A percentile compares a stretch with the other conserved stretches of the same genome.
Evolutionary conservation across 169 alveolate species (phyloP).

Genomic region (Ichthyophthirius multifiliis): DNA sequence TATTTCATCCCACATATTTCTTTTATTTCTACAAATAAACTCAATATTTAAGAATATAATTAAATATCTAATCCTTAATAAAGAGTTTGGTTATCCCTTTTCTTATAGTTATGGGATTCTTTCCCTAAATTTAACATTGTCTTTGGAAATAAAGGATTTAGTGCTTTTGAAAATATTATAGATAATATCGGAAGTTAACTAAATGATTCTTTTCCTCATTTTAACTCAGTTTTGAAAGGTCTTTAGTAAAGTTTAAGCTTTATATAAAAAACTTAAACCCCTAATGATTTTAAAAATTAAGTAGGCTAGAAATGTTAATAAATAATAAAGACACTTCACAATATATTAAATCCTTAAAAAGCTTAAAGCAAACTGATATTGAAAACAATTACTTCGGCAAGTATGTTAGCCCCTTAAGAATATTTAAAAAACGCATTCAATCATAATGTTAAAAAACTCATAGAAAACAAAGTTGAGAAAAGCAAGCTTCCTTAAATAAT

Average conservation of each 20-base stretch:
- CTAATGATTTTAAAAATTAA: too few relatives aligned
- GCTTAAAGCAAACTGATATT: not conserved
- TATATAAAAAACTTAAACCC: too few relatives aligned
- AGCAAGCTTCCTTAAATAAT: not conserved
- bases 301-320: not conserved
- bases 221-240: not conserved
- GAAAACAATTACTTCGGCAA: not conserved
- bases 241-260: not conserved
- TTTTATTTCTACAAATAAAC: not conserved
- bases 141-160: not conserved
- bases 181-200: not conserved
- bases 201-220: not conserved
- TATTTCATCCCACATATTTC: conserved; percentile 10
- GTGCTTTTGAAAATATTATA: not conserved
- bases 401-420: not conserved
- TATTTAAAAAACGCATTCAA: not conserved
- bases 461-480: not conserved
- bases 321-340: not conserved
- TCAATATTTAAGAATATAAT: not conserved
- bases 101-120: conserved; percentile 4
- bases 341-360: not conserved
- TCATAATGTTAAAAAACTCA: conserved; percentile 1
- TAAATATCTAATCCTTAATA: not conserved
- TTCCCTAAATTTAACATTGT: not conserved
- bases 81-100: not conserved